Evolutionary conservation across 2,329 filamentous ascomycete species (phyloP).

Genomic region (Alternaria postmessia): DNA sequence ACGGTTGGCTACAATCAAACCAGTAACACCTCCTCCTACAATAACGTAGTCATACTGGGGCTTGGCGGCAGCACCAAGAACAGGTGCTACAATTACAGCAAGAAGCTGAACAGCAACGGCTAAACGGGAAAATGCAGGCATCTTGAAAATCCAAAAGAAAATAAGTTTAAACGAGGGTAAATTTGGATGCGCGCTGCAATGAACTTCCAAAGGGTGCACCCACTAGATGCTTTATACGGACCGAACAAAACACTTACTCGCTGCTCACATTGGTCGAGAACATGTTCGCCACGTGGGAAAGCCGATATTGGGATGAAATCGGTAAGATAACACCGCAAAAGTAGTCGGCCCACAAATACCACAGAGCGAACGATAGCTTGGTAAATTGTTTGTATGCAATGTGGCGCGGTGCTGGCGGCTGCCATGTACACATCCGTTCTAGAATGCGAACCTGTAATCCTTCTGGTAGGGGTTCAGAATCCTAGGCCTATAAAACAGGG

Average conservation of each 20-base stretch:
- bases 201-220: constrained; percentile 8
- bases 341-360: constrained; percentile 8
- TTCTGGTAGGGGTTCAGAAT: constrained; percentile 2
- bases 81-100: constrained; percentile 30
- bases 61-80: constrained; percentile 20
- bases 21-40: constrained; percentile 42
- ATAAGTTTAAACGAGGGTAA: constrained; percentile 27
- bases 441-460: constrained; percentile 3
- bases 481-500: background rate
- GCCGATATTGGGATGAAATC: constrained; percentile 19
- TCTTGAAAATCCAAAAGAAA: constrained; percentile 22
- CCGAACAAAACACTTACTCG: constrained; percentile 8
- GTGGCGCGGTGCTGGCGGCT: constrained; percentile 1
- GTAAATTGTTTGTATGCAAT: constrained; percentile 13
- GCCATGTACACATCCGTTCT: constrained; percentile 3
- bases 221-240: constrained; percentile 29
- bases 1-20: constrained; percentile 40
- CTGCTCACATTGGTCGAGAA: constrained; percentile 21
- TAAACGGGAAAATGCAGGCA: constrained; percentile 37
- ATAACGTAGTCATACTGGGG: constrained; percentile 43
- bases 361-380: constrained; percentile 2
- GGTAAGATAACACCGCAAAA: constrained; percentile 1
- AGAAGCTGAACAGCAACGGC: constrained; percentile 36
- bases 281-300: constrained; percentile 21
- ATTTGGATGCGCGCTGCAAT: constrained; percentile 11